Evolutionary conservation across 2,329 filamentous ascomycete species (phyloP).

Genomic region (Rugonectria rugulosa): DNA sequence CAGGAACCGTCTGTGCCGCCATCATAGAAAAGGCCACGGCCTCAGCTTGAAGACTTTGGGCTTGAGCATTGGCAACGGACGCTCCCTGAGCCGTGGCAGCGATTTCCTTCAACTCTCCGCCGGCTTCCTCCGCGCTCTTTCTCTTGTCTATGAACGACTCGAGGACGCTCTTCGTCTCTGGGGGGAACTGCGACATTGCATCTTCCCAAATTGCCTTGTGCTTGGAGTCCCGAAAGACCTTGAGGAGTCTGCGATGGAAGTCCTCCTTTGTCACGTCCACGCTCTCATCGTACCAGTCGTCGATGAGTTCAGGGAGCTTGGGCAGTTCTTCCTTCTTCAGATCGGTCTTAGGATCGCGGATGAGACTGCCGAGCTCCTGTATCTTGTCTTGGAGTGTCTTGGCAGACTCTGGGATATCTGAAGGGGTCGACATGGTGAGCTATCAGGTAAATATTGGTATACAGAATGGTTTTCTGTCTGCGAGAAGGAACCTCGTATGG

Average conservation of each 20-base stretch:
- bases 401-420: too few species aligned
- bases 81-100: background rate
- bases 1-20: too few species aligned
- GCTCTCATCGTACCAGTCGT: constrained; percentile 5
- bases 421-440: too few species aligned
- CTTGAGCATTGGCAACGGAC: background rate
- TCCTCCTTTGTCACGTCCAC: constrained; percentile 5
- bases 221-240: constrained; percentile 10
- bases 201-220: constrained; percentile 7
- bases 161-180: background rate
- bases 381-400: background rate
- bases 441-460: too few species aligned
- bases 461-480: too few species aligned
- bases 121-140: background rate
- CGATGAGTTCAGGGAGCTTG: constrained; percentile 12
- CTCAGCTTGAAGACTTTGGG: background rate
- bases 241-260: constrained; percentile 14
- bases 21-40: background rate
- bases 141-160: constrained; percentile 6
- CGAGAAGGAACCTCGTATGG: too few species aligned
- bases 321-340: constrained; percentile 7
- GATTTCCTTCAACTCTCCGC: background rate
- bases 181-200: background rate
- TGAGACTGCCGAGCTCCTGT: background rate
- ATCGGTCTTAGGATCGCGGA: background rate